These are phyloP conservation scores for Exophiala oligosperma DNA, from an alignment of 2,329 filamentous ascomycete species.

Conservation along the genomic window DNA sequence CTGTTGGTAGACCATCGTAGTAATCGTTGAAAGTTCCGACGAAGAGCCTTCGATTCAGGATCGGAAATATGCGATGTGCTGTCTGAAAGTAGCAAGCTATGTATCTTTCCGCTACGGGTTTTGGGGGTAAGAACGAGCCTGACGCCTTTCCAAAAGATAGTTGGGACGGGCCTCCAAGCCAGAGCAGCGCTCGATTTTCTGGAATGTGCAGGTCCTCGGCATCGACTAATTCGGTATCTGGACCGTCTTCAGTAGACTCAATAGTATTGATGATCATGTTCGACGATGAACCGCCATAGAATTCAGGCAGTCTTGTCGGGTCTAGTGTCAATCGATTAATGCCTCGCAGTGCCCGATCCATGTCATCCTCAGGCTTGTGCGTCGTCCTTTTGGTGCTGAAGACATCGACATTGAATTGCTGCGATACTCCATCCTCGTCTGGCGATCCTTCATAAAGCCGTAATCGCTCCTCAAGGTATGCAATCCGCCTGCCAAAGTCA, in stretches of 20 bases:
- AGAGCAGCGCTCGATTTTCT: slow-evolving; percentile 5
- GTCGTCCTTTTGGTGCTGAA: background rate
- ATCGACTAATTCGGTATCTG: background rate
- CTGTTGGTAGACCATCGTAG: slow-evolving; percentile 10
- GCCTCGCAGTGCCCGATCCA: slow-evolving; percentile 10
- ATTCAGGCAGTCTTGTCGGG: slow-evolving; percentile 9
- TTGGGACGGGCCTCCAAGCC: background rate
- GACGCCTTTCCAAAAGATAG: slow-evolving; percentile 7
- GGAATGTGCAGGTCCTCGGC: slow-evolving; percentile 1
- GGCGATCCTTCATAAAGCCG: slow-evolving; percentile 12
- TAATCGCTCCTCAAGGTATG: slow-evolving; percentile 13
- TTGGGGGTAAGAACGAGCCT: slow-evolving; percentile 3
- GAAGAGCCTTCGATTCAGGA: slow-evolving; percentile 6
- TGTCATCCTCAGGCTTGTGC: slow-evolving; percentile 9
- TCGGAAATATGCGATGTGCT: slow-evolving; percentile 13
- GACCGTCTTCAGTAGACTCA: background rate
- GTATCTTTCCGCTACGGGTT: slow-evolving; percentile 8
- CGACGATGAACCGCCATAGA: slow-evolving; percentile 15
- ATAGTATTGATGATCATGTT: slow-evolving; percentile 14
- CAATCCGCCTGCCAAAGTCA: slow-evolving; percentile 8
- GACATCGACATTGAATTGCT: slow-evolving; percentile 1
- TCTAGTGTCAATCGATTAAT: slow-evolving; percentile 8
- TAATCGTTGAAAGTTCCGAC: slow-evolving; percentile 6
- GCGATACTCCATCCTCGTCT: background rate
- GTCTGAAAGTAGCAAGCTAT: slow-evolving; percentile 11